A percentile compares a stretch with the other conserved stretches of the same genome.
Evolutionary conservation across 805 yeast genomes (phyloP).

Genomic region (Spathaspora girioi): DNA sequence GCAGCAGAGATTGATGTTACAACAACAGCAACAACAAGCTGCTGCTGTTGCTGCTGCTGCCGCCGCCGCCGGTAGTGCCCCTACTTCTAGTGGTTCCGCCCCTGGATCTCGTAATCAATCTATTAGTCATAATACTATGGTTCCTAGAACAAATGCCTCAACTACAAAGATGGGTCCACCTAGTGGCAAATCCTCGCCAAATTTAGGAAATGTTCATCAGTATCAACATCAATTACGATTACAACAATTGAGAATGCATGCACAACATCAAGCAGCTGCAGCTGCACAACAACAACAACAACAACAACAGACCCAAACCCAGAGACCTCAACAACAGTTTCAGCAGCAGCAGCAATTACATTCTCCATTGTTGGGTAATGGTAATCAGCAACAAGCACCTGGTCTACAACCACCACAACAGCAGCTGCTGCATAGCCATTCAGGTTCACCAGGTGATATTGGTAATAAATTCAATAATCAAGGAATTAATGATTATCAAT

Average conservation of each 20-base stretch:
- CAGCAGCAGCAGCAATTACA: constrained; percentile 6
- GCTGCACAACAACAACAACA: constrained; percentile 3
- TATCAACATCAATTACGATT: constrained; percentile 20
- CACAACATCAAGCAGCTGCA: constrained; percentile 11
- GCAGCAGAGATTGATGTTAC: constrained; percentile 4
- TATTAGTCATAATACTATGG: background rate
- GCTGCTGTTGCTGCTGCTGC: background rate
- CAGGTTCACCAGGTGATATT: background rate
- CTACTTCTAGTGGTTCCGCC: background rate
- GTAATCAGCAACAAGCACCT: constrained; percentile 5
- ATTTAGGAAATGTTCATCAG: constrained; percentile 8
- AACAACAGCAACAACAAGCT: constrained; percentile 7
- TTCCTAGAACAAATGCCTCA: background rate
- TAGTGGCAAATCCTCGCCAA: constrained; percentile 1
- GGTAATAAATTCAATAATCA: constrained; percentile 7
- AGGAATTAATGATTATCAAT: constrained; percentile 20
- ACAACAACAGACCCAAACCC: background rate
- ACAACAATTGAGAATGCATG: constrained; percentile 21
- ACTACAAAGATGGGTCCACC: constrained; percentile 4
- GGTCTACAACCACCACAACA: constrained; percentile 3
- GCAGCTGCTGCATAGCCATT: background rate
- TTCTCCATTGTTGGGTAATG: constrained; percentile 12
- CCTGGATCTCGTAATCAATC: background rate
- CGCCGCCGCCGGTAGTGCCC: background rate
- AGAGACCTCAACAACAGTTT: constrained; percentile 4